Conservation (phyloP, 2,329 filamentous ascomycete genomes). For the Helicocarpus griseus region DNA sequence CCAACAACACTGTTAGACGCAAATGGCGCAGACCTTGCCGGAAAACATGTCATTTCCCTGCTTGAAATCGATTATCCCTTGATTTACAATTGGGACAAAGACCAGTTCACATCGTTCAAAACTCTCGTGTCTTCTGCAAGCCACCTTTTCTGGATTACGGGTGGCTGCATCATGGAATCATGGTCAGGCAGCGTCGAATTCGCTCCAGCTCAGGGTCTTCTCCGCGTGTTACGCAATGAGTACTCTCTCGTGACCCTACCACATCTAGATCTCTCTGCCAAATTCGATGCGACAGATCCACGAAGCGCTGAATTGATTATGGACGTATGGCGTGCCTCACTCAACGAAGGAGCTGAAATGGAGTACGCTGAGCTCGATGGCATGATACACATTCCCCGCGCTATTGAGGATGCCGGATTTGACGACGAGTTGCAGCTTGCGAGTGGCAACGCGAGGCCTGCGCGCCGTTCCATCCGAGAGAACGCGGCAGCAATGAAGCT, state of each 20-base stretch:
- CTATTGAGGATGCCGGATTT: slow-evolving; percentile 1
- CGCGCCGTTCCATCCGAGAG: not conserved
- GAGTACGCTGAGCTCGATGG: not conserved
- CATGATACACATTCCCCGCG: not conserved
- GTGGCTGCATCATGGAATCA: slow-evolving; percentile 8
- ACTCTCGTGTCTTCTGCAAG: slow-evolving; percentile 11
- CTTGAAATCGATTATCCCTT: slow-evolving; percentile 21
- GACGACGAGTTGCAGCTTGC: not conserved
- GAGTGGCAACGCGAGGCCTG: not conserved
- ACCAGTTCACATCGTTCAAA: slow-evolving; percentile 20
- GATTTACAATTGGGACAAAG: slow-evolving; percentile 16
- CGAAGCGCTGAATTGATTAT: not conserved
- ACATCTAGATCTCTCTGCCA: slow-evolving; percentile 7
- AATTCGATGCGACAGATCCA: not conserved
- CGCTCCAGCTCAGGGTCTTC: slow-evolving; percentile 9
- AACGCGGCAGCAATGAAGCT: not conserved
- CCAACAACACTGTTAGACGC: not conserved
- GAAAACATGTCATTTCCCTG: slow-evolving; percentile 20
- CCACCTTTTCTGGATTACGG: slow-evolving; percentile 19
- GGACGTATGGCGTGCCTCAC: not conserved
- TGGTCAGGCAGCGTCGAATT: slow-evolving; percentile 6
- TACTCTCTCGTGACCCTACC: slow-evolving; percentile 8
- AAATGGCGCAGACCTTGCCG: not conserved
- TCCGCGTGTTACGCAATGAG: slow-evolving; percentile 10
- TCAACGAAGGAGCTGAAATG: not conserved